phyloP scores from a whole-genome alignment of 345 rosid genomes.

The Eucalyptus pumila region DNA sequence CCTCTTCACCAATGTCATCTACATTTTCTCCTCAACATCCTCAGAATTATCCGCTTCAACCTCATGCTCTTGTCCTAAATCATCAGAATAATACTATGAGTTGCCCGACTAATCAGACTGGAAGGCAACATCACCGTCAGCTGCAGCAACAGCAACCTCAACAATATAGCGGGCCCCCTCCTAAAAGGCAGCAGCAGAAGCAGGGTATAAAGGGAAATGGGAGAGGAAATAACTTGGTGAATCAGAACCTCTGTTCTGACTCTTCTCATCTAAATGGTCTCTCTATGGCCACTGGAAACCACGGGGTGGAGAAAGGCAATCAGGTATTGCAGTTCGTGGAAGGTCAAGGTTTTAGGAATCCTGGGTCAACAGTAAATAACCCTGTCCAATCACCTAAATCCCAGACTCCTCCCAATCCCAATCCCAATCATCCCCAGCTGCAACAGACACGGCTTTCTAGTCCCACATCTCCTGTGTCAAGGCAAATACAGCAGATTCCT shows the following conservation, averaged over 20 bases:
- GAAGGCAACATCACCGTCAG: constrained; percentile 76
- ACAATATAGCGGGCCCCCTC: constrained; percentile 78
- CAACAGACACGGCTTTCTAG: constrained; percentile 19
- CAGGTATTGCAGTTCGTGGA: constrained; percentile 19
- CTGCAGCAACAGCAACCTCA: constrained; percentile 68
- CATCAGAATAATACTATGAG: constrained; percentile 32
- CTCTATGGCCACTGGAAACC: constrained; percentile 36
- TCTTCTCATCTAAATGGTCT: constrained; percentile 67
- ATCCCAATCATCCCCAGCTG: constrained; percentile 46
- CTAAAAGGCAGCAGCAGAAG: constrained; percentile 66
- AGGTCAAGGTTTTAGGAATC: constrained; percentile 33
- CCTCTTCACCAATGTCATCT: constrained; percentile 51
- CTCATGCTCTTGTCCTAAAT: constrained; percentile 47
- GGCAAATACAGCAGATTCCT: constrained; percentile 28
- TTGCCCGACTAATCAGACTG: constrained; percentile 59
- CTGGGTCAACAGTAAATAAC: constrained; percentile 32
- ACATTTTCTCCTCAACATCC: constrained; percentile 33
- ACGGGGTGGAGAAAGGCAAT: constrained; percentile 43
- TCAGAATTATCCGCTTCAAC: constrained; percentile 52
- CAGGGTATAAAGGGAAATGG: constrained; percentile 66
- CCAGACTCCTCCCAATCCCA: constrained; percentile 38
- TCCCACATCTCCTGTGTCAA: constrained; percentile 10
- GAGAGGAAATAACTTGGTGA: constrained; percentile 60
- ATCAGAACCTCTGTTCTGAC: constrained; percentile 56
- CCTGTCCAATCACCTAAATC: constrained; percentile 53